Conservation (phyloP, 306 rosid species). For the Inga leiocalycina region DNA sequence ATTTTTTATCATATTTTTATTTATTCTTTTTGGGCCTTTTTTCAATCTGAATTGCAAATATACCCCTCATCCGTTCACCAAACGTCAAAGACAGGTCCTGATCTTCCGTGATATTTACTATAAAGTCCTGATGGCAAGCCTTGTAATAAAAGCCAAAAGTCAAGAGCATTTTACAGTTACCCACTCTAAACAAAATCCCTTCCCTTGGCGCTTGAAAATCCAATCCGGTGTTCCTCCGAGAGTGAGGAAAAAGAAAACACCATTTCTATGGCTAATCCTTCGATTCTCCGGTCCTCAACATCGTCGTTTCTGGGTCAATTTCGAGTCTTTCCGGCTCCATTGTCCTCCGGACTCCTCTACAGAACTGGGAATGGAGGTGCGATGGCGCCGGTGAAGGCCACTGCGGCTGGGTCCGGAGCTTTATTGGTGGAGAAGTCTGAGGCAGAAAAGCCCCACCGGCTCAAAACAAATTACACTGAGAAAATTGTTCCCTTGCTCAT, state of each 20-base stretch:
- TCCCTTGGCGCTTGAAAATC: neutral
- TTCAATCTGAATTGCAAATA: neutral
- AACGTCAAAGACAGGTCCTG: neutral
- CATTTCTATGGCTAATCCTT: slow-evolving; percentile 61
- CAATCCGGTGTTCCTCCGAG: slow-evolving; percentile 23
- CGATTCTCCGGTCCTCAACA: slow-evolving; percentile 64
- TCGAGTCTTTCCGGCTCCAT: slow-evolving; percentile 41
- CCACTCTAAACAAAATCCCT: neutral
- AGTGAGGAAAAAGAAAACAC: neutral
- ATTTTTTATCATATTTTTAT: too few relatives aligned
- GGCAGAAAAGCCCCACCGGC: slow-evolving; percentile 62
- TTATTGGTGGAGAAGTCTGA: slow-evolving; percentile 89
- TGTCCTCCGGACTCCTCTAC: slow-evolving; percentile 10
- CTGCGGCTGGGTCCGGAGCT: slow-evolving; percentile 34
- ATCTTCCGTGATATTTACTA: neutral
- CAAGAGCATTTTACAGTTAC: neutral
- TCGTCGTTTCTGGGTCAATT: slow-evolving; percentile 73
- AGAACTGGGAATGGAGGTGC: slow-evolving; percentile 41
- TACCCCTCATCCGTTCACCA: neutral
- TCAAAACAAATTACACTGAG: slow-evolving; percentile 63
- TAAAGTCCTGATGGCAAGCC: neutral
- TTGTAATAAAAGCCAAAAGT: slow-evolving; percentile 25
- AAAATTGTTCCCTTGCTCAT: slow-evolving; percentile 75
- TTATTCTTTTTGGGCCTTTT: neutral
- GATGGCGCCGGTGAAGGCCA: slow-evolving; percentile 61